These are phyloP conservation scores for Cyathus striatus DNA, from an alignment of 768 basidiomycete species.

Conservation along the genomic window DNA sequence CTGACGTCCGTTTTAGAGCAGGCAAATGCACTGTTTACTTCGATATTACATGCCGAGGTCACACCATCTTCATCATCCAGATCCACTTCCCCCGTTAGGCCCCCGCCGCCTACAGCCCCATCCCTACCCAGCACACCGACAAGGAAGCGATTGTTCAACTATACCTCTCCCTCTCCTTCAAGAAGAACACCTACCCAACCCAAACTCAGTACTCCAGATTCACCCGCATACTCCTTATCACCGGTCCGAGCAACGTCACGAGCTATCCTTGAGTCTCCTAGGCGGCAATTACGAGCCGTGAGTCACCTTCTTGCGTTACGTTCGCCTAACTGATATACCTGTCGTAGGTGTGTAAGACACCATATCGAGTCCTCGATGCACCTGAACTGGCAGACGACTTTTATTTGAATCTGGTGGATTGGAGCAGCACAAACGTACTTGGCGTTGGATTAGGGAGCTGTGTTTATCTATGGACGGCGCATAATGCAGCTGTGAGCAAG, in stretches of 20 bases:
- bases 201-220: slow-evolving; percentile 76
- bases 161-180: slow-evolving; percentile 57
- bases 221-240: slow-evolving; percentile 85
- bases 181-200: slow-evolving; percentile 54
- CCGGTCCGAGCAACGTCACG: slow-evolving; percentile 85
- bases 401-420: slow-evolving; percentile 96
- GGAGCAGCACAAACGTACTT: slow-evolving; percentile 93
- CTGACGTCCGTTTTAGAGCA: slow-evolving; percentile 48
- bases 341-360: slow-evolving; percentile 94
- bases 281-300: slow-evolving; percentile 73
- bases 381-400: slow-evolving; percentile 98
- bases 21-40: slow-evolving; percentile 78
- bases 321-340: too few species aligned
- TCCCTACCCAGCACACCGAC: slow-evolving; percentile 45
- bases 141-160: slow-evolving; percentile 62
- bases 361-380: slow-evolving; percentile 94
- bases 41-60: slow-evolving; percentile 74
- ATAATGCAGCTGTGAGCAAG: slow-evolving; percentile 88
- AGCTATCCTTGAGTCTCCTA: slow-evolving; percentile 77
- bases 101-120: slow-evolving; percentile 25
- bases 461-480: slow-evolving; percentile 97
- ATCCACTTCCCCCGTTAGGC: slow-evolving; percentile 57
- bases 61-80: slow-evolving; percentile 64
- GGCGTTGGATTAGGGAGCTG: slow-evolving; percentile 89
- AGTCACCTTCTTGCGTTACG: too few species aligned